Evolutionary conservation across 2,329 filamentous ascomycete genomes (phyloP).

Genomic region (Colletotrichum trifolii): DNA sequence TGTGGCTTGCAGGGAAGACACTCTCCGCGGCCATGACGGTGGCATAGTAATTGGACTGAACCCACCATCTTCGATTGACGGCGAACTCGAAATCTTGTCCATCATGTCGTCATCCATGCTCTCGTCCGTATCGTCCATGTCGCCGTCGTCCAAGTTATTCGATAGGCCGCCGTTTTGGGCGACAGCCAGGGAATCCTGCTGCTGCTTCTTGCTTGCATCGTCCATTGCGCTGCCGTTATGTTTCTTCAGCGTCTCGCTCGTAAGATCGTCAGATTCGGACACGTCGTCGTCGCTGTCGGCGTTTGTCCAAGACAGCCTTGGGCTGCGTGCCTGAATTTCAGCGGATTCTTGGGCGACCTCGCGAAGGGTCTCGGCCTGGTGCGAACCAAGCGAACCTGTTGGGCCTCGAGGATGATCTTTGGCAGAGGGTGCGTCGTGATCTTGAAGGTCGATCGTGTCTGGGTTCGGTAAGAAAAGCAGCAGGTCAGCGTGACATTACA

Average conservation of each 20-base stretch:
- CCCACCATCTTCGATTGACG: conserved; percentile 99
- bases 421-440: conserved; percentile 83
- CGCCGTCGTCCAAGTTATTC: conserved; percentile 66
- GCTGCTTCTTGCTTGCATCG: conserved; percentile 45
- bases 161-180: conserved; percentile 70
- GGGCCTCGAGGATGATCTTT: conserved; percentile 74
- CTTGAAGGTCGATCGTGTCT: conserved; percentile 97
- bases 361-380: conserved; percentile 87
- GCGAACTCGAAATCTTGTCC: conserved; percentile 98
- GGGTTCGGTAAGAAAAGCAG: conserved; percentile 19
- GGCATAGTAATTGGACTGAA: conserved; percentile 60
- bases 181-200: conserved; percentile 60
- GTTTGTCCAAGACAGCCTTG: conserved; percentile 66
- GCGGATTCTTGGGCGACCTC: conserved; percentile 81
- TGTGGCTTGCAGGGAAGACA: conserved; percentile 53
- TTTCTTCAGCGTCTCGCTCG: conserved; percentile 52
- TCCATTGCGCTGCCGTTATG: conserved; percentile 45
- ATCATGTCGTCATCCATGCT: conserved; percentile 91
- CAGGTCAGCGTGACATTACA: conserved; percentile 34
- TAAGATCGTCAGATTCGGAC: conserved; percentile 58
- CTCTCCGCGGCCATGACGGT: conserved; percentile 55
- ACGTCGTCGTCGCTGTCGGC: conserved; percentile 53
- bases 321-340: conserved; percentile 76
- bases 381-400: conserved; percentile 67
- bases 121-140: conserved; percentile 76